Evolutionary conservation across 2,329 filamentous ascomycete species (phyloP), one percentile per base, ranked within the genome.

Genomic region (Ophiocordyceps robertsii): DNA sequence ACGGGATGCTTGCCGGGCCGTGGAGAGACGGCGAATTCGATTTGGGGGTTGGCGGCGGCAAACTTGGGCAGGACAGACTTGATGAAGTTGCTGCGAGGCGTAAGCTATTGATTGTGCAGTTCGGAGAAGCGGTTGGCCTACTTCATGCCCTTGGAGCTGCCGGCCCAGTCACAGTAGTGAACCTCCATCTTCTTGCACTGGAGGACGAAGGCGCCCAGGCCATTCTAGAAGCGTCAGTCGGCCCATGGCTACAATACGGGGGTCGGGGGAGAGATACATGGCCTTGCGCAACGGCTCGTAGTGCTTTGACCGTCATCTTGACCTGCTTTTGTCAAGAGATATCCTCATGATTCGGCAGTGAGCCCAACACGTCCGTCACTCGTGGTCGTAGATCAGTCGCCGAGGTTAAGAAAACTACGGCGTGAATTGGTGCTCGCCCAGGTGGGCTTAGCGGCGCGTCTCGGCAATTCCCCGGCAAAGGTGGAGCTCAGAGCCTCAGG

Each of bases 101-200:
- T 27, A 13, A 17, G 30, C 19, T 16, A 7, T 13, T 3, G 12
- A 7, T 27, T 16, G 8, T 27, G 11, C 16, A 14, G 11, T 6
- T 11, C 13, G 6, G n/a, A 14, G 12, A 19, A 6, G 8, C 10
- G 13, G 2, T 29, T 19, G 7, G 52, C 74, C 49, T 72, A 92
- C 85, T 94, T 92, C 88, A 96, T 95, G 59, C 92, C 92, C 57
- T 70, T 79, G 32, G 90, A 96, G 63, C 86, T 94, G 49, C 89
- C 92, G 44, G 84, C 86, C 77, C 84, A 89, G 73, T 96, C 88
- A 71, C 92, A 96, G 70, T 95, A 98, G 69, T 94, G 85, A 59
- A 98, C 86, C 63, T 95, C 86, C 62, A 98, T 72, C 59, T 82
- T 84, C 72, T 87, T 94, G 79, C 92, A 98, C 70, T 95, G 90